Base-by-base conservation (phyloP, 768 basidiomycete species). In the Leccinum incarnatum region DNA sequence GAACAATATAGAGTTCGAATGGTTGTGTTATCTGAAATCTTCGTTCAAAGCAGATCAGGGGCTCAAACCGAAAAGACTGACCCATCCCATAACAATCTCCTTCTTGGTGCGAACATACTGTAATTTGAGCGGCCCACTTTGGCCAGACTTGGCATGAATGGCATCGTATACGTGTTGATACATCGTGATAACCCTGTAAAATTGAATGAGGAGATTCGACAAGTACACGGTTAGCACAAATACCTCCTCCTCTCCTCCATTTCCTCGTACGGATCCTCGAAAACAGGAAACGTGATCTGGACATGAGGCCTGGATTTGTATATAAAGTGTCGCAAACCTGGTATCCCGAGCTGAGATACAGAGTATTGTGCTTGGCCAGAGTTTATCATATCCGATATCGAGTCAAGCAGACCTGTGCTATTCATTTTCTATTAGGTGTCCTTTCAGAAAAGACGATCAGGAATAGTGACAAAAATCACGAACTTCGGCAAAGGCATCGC, bases 41-140 rank as follows among this genome's bases (percentile, higher is more conserved):
- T 25, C 3, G 32, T 65, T 40, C 15, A 52, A 37, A 47, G 11
- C 11, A 47, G 29, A 17, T 36, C 34, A 17, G 14, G 21, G 11
- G 10, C 2, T 12, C 15, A 17, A 48, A 51, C 12, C 2, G 30
- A 4, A 52, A 58, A 45, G 21, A 71, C 89, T 57, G 70, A 98
- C 95, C 96, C 97, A 98, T 48, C 93, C 96, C 79, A 98, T 84
- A 27, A 96, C 86, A 55, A 87, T 87, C 76, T 98, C 97, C 48
- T 85, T 84, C 56, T 90, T 86, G 0, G 93, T 94, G 8, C 86
- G 84, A 12, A 96, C 78, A 68, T 91, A 97, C 61, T 96, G 89
- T 60, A 98, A 74, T 73, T 95, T 95, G 61, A 96, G 77, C 1
- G 89, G 81, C 2, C 83, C 82, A 54, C 84, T 84, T 66, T 94